A percentile compares a stretch with the other conserved stretches of the same genome.
Conservation (phyloP, 495 filamentous ascomycete genomes). For the Penicillium bovifimosum region DNA sequence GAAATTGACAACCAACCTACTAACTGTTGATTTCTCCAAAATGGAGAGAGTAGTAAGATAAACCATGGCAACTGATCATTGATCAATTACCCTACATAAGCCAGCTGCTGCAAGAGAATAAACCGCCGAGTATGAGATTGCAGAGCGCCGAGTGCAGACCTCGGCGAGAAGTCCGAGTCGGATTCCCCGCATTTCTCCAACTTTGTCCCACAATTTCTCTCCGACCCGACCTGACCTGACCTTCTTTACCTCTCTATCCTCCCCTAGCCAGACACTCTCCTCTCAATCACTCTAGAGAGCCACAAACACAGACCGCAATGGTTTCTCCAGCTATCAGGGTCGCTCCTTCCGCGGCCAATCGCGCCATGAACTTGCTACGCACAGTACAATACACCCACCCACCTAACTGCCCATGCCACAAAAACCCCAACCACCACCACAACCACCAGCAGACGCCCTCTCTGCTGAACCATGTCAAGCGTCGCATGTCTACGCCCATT, state of each 20-base stretch:
- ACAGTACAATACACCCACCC: constrained; percentile 89
- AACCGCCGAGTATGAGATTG: not conserved
- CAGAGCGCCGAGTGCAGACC: not conserved
- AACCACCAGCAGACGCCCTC: constrained; percentile 46
- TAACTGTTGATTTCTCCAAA: not conserved
- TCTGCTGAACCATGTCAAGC: constrained; percentile 51
- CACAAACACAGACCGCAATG: constrained; percentile 18
- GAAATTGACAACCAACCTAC: not conserved
- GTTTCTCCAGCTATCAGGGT: constrained; percentile 55
- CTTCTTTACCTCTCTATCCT: constrained; percentile 10
- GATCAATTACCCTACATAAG: not conserved
- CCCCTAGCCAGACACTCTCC: constrained; percentile 3
- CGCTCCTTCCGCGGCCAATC: constrained; percentile 61
- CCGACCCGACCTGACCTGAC: not conserved
- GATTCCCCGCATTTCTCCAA: constrained; percentile 26
- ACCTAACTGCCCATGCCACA: constrained; percentile 86
- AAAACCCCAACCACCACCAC: constrained; percentile 71
- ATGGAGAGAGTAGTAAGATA: not conserved
- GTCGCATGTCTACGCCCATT: constrained; percentile 66
- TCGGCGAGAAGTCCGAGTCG: constrained; percentile 22
- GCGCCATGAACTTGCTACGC: constrained; percentile 76
- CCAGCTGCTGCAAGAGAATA: not conserved
- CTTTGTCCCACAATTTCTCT: constrained; percentile 10
- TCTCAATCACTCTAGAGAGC: not conserved
- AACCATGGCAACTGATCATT: not conserved